Conservation (phyloP, 805 yeast species). For the Ogataea methanolica region DNA sequence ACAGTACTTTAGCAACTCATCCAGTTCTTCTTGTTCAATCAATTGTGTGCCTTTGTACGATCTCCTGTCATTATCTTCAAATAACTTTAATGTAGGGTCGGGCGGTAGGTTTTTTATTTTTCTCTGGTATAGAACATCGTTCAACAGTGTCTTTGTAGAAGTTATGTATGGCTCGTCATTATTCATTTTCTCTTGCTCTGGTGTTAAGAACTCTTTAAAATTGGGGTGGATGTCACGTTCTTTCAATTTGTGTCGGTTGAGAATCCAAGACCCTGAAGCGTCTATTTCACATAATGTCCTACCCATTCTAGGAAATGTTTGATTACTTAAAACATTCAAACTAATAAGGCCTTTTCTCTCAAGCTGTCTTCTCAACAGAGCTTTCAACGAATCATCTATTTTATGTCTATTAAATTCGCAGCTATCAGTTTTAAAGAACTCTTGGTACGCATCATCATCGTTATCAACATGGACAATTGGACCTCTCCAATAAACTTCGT, state of each 20-base stretch:
- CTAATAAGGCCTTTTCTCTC: constrained; percentile 3
- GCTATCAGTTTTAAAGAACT: constrained; percentile 22
- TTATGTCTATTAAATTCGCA: constrained; percentile 21
- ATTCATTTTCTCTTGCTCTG: background rate
- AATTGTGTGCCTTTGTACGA: constrained; percentile 26
- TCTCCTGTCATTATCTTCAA: constrained; percentile 25
- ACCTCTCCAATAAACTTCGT: constrained; percentile 45
- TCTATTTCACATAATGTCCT: constrained; percentile 70
- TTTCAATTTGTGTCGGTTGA: constrained; percentile 44
- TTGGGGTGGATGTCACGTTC: constrained; percentile 48
- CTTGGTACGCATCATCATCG: constrained; percentile 11
- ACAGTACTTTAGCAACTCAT: constrained; percentile 29
- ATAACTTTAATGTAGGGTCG: constrained; percentile 25
- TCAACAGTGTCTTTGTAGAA: constrained; percentile 53
- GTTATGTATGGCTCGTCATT: constrained; percentile 28
- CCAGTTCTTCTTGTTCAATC: constrained; percentile 38
- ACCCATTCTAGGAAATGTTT: constrained; percentile 48
- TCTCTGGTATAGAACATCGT: constrained; percentile 53
- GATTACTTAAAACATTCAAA: constrained; percentile 27
- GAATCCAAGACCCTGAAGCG: constrained; percentile 52
- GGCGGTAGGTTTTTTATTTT: constrained; percentile 32
- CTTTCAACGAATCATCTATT: constrained; percentile 29
- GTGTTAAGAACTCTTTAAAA: background rate
- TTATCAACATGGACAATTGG: constrained; percentile 36
- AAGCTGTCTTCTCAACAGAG: constrained; percentile 25